Evolutionary conservation across 2,329 filamentous ascomycete genomes (phyloP), one percentile per base, ranked within the genome.

Genomic region (Calonectria honghensis): DNA sequence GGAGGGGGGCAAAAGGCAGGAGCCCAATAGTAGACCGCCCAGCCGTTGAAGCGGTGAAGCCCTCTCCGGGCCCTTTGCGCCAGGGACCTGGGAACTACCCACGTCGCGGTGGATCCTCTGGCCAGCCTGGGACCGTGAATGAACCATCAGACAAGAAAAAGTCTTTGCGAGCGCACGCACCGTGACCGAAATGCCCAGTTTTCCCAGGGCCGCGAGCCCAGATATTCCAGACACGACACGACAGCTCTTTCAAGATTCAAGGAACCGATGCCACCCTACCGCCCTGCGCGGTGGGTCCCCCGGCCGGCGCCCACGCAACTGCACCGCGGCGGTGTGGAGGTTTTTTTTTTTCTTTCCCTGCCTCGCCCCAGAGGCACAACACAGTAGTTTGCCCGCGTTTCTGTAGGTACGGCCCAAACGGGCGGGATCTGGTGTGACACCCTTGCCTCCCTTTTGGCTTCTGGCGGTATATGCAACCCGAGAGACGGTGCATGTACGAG

Each of bases 341-440:
- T 65, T 39, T 24, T 24, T 24, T 24, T 24, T 24, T 24, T 24
- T 24, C 24, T 24, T 24, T 24, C 57, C 57, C 57, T 57, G 31
- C 70, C 52, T 11, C 70, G 54, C 41, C 41, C 35, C 63, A 51
- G 63, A 51, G 39, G 64, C 50, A 64, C 45, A 72, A 31, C 45
- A 64, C 57, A 70, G 68, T 64, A 70, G 68, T 70, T 70, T 70
- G 68, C 68, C 57, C 29, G 57, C 20, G 51, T 48, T 63, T 65
- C 75, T 80, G 74, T 79, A 79, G 78, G 77, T 79, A 80, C 79
- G 70, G 79, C 79, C 79, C 79, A 80, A 77, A 76, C 78, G 68
- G 76, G 73, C 79, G 79, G 79, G 78, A 80, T 78, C 79, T 79
- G 75, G 75, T 79, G 78, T 79, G 74, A 75, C 72, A 70, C 59